Conservation (phyloP, 768 basidiomycete species). For the Favolaschia claudopus region DNA sequence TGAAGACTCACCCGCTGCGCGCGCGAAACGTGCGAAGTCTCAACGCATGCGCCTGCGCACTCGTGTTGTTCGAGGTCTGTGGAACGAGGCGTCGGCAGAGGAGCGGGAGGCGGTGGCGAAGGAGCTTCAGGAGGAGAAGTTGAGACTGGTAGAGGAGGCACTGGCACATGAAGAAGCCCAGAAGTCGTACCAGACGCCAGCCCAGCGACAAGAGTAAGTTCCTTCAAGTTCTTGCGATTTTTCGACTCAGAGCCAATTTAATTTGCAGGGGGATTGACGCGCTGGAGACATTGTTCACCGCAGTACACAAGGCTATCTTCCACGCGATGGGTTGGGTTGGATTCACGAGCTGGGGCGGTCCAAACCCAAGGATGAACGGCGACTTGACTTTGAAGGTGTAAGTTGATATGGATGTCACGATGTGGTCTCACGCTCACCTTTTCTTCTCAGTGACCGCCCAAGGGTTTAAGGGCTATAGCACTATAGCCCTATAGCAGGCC, state of each 20-base stretch:
- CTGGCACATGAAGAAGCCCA: no score
- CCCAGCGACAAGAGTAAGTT: no score
- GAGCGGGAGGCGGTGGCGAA: background rate
- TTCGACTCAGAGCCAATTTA: no score
- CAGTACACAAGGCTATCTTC: background rate
- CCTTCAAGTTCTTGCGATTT: no score
- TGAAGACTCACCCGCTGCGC: background rate
- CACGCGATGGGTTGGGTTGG: background rate
- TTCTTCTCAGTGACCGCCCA: no score
- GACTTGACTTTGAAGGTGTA: conserved; percentile 7
- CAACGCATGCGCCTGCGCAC: background rate
- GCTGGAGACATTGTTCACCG: background rate
- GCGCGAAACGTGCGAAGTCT: background rate
- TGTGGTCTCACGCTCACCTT: no score
- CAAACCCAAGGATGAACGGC: conserved; percentile 3
- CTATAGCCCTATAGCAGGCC: no score
- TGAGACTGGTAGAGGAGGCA: no score
- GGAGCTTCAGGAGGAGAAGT: background rate
- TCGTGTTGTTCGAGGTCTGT: background rate
- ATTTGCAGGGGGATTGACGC: background rate
- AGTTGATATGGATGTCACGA: no score
- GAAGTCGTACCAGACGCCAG: no score
- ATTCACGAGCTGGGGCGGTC: background rate
- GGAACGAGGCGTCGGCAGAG: background rate
- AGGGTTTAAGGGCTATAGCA: no score